A percentile compares a stretch with the other conserved stretches of the same genome.
Conservation (phyloP, 306 rosid species). For the Dalbergia cochinchinensis region DNA sequence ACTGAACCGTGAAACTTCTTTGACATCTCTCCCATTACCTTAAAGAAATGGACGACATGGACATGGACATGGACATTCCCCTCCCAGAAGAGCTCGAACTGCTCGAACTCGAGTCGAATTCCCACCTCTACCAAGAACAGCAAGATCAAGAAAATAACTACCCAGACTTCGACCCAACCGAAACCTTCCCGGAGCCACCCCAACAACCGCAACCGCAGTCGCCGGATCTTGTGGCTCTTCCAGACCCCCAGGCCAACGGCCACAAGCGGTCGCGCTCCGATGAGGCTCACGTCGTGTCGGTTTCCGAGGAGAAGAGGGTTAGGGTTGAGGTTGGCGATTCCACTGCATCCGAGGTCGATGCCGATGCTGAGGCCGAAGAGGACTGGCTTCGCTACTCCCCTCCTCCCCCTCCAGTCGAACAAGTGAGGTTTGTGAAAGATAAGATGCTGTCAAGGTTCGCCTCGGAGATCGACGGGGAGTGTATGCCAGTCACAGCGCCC, state of each 20-base stretch:
- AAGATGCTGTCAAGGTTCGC: conserved; percentile 70
- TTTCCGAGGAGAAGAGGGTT: conserved; percentile 47
- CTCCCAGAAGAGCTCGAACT: conserved; percentile 85
- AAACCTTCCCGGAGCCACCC: conserved; percentile 48
- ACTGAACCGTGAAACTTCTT: neutral
- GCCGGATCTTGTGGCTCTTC: conserved; percentile 38
- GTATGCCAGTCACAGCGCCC: conserved; percentile 86
- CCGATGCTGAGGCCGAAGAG: conserved; percentile 31
- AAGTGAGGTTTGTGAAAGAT: conserved; percentile 53
- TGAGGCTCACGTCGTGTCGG: conserved; percentile 32
- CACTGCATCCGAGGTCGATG: neutral
- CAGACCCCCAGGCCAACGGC: conserved; percentile 46
- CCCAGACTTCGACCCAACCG: conserved; percentile 54
- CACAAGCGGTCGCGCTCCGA: conserved; percentile 68
- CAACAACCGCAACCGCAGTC: conserved; percentile 34
- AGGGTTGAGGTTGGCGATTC: conserved; percentile 50
- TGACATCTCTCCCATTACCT: neutral
- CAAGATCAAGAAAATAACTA: conserved; percentile 33
- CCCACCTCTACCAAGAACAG: conserved; percentile 33
- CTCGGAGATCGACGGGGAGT: conserved; percentile 88
- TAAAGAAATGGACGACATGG: conserved; percentile 48
- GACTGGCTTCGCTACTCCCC: conserved; percentile 84
- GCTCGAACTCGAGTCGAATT: conserved; percentile 86
- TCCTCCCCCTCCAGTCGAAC: conserved; percentile 39
- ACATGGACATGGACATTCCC: conserved; percentile 77